Evolutionary conservation across 768 basidiomycete species (phyloP).

Genomic region (Amylocystis lapponica): DNA sequence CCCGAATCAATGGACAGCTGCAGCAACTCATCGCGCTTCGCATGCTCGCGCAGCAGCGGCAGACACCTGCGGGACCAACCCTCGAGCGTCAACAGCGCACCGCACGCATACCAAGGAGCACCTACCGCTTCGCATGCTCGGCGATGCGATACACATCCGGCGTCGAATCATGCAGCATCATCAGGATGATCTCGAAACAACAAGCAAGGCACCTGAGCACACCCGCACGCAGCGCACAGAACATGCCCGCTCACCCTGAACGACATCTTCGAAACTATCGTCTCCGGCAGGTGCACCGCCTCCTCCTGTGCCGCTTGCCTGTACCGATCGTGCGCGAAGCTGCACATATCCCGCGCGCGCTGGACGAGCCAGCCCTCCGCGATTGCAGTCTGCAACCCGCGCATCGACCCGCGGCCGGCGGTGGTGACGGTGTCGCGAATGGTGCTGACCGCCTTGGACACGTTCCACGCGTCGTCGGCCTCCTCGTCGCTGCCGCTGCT

Average conservation of each 20-base stretch:
- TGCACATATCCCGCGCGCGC: constrained; percentile 70
- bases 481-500: constrained; percentile 45
- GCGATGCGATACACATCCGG: constrained; percentile 64
- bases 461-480: constrained; percentile 40
- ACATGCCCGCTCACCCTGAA: constrained; percentile 43
- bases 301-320: constrained; percentile 66
- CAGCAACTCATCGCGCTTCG: constrained; percentile 55
- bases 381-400: constrained; percentile 60
- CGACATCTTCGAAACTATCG: constrained; percentile 58
- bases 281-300: constrained; percentile 42
- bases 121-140: constrained; percentile 60
- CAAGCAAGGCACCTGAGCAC: neutral
- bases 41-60: constrained; percentile 52
- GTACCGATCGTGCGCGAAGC: constrained; percentile 70
- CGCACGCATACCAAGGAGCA: too few species aligned
- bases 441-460: constrained; percentile 45
- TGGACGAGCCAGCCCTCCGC: constrained; percentile 72
- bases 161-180: constrained; percentile 60
- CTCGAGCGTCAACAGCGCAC: too few species aligned
- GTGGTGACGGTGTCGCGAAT: constrained; percentile 36
- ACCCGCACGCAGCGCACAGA: too few species aligned
- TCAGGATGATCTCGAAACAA: constrained; percentile 50
- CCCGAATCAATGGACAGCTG: constrained; percentile 62
- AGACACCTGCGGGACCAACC: too few species aligned
- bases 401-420: constrained; percentile 51